phyloP scores from a whole-genome alignment of 1,139 yeast genomes.

The Protomyces gravidus region DNA sequence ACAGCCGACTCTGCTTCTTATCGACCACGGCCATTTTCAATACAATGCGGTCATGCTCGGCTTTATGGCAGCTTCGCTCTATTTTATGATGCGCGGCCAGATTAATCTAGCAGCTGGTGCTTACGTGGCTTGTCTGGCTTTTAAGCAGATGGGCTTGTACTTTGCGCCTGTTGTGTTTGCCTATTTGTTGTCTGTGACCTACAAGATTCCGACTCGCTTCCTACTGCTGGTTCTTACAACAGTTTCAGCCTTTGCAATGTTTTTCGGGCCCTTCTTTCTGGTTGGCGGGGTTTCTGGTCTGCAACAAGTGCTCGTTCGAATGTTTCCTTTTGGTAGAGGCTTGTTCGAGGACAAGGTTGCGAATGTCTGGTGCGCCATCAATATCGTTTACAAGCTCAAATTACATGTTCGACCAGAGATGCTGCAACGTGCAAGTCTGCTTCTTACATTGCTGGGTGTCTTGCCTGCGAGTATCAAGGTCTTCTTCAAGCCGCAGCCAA shows the following conservation, averaged over 20 bases:
- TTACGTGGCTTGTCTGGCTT: conserved; percentile 71
- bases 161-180: conserved; percentile 86
- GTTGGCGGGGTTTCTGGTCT: conserved; percentile 36
- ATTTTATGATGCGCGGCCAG: conserved; percentile 61
- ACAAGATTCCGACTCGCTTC: conserved; percentile 36
- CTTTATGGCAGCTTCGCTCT: conserved; percentile 61
- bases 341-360: conserved; percentile 98
- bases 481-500: conserved; percentile 51
- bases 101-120: conserved; percentile 68
- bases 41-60: conserved; percentile 91
- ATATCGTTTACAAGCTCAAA: conserved; percentile 68
- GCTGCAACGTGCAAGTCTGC: conserved; percentile 44
- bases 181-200: conserved; percentile 57
- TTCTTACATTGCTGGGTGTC: conserved; percentile 61
- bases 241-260: conserved; percentile 49
- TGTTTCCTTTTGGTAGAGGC: conserved; percentile 90
- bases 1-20: conserved; percentile 66
- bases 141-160: conserved; percentile 94
- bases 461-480: conserved; percentile 60
- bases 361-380: conserved; percentile 91
- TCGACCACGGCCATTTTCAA: conserved; percentile 98
- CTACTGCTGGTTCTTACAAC: conserved; percentile 58
- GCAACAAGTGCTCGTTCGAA: conserved; percentile 52
- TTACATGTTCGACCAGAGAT: conserved; percentile 35
- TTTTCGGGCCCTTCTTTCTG: conserved; percentile 61